These are phyloP conservation scores for Monosporozyma yasuniensis DNA, from an alignment of 805 yeast genomes.

Conservation along the genomic window DNA sequence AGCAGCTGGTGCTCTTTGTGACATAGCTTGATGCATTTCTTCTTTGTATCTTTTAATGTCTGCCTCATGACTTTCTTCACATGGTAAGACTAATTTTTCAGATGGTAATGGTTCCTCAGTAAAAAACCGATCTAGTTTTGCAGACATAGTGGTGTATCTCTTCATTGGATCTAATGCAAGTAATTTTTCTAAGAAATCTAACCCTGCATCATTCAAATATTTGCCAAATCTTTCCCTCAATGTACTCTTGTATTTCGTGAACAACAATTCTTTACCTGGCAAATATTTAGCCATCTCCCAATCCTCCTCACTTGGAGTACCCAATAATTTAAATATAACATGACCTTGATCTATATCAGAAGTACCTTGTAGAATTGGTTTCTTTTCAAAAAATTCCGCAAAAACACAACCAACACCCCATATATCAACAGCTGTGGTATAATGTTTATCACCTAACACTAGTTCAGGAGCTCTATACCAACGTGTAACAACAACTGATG, in stretches of 20 bases:
- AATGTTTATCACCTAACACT: slow-evolving; percentile 71
- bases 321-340: slow-evolving; percentile 69
- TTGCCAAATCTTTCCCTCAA: slow-evolving; percentile 42
- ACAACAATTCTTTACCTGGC: slow-evolving; percentile 40
- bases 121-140: slow-evolving; percentile 65
- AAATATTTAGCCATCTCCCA: slow-evolving; percentile 56
- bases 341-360: slow-evolving; percentile 85
- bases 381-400: slow-evolving; percentile 76
- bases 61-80: slow-evolving; percentile 84
- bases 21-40: slow-evolving; percentile 30
- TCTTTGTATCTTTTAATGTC: slow-evolving; percentile 55
- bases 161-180: slow-evolving; percentile 60
- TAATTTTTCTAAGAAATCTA: slow-evolving; percentile 51
- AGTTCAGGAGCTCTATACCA: slow-evolving; percentile 98
- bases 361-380: slow-evolving; percentile 78
- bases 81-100: slow-evolving; percentile 46
- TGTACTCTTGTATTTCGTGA: slow-evolving; percentile 30
- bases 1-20: slow-evolving; percentile 29
- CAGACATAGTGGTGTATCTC: slow-evolving; percentile 73
- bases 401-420: slow-evolving; percentile 98
- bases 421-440: slow-evolving; percentile 91
- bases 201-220: slow-evolving; percentile 34
- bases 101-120: slow-evolving; percentile 58
- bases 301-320: slow-evolving; percentile 55
- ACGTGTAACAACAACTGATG: slow-evolving; percentile 81